Base-by-base conservation (phyloP, 164 flowering plant species). In the Tetracentron sinense region DNA sequence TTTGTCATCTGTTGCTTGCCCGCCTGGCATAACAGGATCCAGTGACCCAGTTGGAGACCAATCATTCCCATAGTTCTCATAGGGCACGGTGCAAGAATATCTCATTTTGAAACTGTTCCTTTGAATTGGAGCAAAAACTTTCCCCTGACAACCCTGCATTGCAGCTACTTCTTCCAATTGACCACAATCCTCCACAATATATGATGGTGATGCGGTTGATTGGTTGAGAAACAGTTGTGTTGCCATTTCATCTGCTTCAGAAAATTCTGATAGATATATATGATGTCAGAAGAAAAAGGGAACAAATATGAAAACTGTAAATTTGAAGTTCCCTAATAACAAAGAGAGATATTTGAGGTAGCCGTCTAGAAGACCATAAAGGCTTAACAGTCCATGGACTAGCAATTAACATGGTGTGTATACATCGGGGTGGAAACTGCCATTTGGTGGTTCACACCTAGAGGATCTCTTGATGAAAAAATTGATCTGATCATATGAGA, bases 241-340 rank as follows among this genome's bases (percentile, higher is more conserved):
- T 55, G 54, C 65, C 2, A 30, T 58, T 65, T 71, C 72, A 74
- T 69, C 81, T 80, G 79, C 67, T 27, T n/a, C n/a, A n/a, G n/a
- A n/a, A n/a, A n/a, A n/a, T n/a, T n/a, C n/a, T n/a, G n/a, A n/a
- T n/a, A n/a, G n/a, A n/a, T n/a, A n/a, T n/a, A n/a, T n/a, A n/a
- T n/a, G n/a, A n/a, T n/a, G n/a, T n/a, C n/a, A n/a, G n/a, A n/a
- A n/a, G n/a, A n/a, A n/a, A n/a, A n/a, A n/a, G 27, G 67, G 31
- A 50, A 59, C 58, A n/a, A n/a, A n/a, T n/a, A n/a, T n/a, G n/a
- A n/a, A 23, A 56, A 56, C 19, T 21, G 19, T 58, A n/a, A 33
- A n/a, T n/a, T n/a, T n/a, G n/a, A n/a, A n/a, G n/a, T n/a, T n/a
- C n/a, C n/a, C n/a, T n/a, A n/a, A n/a, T n/a, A n/a, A n/a, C n/a